Base-by-base conservation (phyloP, 805 yeast genomes). In the Kuraishia ogatae region DNA sequence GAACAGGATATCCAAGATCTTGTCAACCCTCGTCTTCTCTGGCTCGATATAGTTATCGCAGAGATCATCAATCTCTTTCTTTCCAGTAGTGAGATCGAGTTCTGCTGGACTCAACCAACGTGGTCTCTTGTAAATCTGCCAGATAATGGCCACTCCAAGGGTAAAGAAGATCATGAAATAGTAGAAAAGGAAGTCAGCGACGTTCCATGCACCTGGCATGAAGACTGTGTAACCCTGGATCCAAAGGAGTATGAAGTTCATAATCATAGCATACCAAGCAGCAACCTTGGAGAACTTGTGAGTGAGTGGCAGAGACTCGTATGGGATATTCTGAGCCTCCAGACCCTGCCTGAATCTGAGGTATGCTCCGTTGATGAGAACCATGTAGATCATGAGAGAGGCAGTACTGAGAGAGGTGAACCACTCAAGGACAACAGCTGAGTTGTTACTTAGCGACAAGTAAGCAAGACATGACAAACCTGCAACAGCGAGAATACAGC, bases 221-320 rank as follows among this genome's bases (percentile, higher is more conserved):
- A 89, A 88, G 1, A 84, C 87, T 2, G 78, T 71, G 70, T 87
- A 89, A 4, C 96, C 96, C 57, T 81, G 81, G 24, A 83, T 70
- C 66, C 81, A 68, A 61, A 80, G 64, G 88, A 88, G 76, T 55
- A 72, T 65, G 56, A 75, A 61, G 8, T 81, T 71, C 52, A 77
- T 71, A 23, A 66, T 55, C 5, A 78, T 64, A 0, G 85, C 85
- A 56, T 80, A 66, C 49, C 49, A 47, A n/a, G 49, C 49, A 11
- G 11, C 5, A 47, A 19, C 22, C 49, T 51, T 51, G 20, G 51
- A 50, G 26, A 22, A 26, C 10, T 15, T 21, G 26, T 26, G 51
- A 20, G 51, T 47, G 13, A 21, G 49, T 17, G 49, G 49, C 48
- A 72, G 71, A 0, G 85, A 78, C 20, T 79, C 70, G 58, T 76